Evolutionary conservation across 306 rosid genomes (phyloP), one percentile per base, ranked within the genome.

Genomic region (Benincasa hispida): DNA sequence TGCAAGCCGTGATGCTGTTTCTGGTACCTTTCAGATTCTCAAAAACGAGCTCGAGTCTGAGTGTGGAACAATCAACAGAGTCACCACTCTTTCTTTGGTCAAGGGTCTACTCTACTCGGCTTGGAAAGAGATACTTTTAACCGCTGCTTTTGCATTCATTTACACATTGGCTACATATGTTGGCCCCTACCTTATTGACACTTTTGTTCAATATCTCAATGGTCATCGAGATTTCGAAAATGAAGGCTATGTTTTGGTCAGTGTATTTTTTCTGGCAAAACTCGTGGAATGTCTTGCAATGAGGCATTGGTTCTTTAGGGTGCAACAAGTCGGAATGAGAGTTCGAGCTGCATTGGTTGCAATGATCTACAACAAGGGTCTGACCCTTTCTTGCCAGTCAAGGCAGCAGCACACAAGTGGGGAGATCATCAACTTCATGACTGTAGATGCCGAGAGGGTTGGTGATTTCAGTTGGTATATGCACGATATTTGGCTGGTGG

Each of bases 381-480:
- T 93, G 82, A 88, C 85, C 30, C 88, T 93, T 66, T 89, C 97
- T 0, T 59, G 86, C 79, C 88, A 83, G 66, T 88, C 96, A 11
- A 87, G 86, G 82, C 89, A 86, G 58, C 82, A 66, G 5, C 85
- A 65, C 72, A 88, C 90, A 19, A 86, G 87, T 3, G 97, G 98
- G 2, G 92, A 91, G 83, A 88, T 89, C 42, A 85, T 93, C 76
- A 93, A 93, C 78, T 89, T 91, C 73, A 79, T 93, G 92, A 85
- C 96, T 2, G 91, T 93, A 79, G 98, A 93, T 84, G 98, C 97
- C 27, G 90, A 76, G 77, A 86, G 96, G 74, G 51, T 93, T 9
- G 92, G 96, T 28, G 88, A 87, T 1, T 89, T 85, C 82, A 56
- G 80, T 80, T 85, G 92, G 96, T 86, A 85, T 76, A 60, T 93